Evolutionary conservation across 2,329 filamentous ascomycete genomes (phyloP).

Genomic region (Alternaria tenuissima): DNA sequence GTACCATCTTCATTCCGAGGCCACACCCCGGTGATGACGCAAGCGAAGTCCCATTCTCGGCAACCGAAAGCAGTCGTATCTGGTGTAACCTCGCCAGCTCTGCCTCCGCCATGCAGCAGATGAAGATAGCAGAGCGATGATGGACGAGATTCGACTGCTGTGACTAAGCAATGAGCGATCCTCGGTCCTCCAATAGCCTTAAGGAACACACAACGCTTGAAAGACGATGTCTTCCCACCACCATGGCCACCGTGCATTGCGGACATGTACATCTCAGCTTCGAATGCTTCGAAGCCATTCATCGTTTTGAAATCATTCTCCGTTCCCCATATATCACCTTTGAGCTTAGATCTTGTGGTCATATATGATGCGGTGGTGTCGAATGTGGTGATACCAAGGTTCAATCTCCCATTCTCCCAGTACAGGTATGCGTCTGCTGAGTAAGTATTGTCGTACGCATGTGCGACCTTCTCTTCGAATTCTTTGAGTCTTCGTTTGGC

Average conservation of each 20-base stretch:
- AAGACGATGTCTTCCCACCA: conserved; percentile 67
- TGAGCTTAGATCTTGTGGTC: background rate
- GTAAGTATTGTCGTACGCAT: conserved; percentile 51
- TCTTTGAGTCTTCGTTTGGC: conserved; percentile 49
- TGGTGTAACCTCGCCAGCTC: conserved; percentile 54
- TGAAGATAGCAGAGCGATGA: conserved; percentile 68
- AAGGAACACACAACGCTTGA: conserved; percentile 71
- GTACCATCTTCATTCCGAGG: conserved; percentile 61
- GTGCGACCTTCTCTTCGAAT: conserved; percentile 54
- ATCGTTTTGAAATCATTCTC: conserved; percentile 49
- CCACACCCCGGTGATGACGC: conserved; percentile 71
- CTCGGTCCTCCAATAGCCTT: conserved; percentile 54
- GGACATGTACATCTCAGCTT: conserved; percentile 68
- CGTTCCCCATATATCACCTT: conserved; percentile 36
- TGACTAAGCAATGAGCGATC: conserved; percentile 52
- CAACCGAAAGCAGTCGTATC: conserved; percentile 67
- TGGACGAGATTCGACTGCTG: conserved; percentile 60
- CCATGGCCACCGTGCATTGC: conserved; percentile 67
- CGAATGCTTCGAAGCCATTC: conserved; percentile 63
- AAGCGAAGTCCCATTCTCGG: conserved; percentile 71
- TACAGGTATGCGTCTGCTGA: conserved; percentile 68
- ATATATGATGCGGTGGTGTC: conserved; percentile 40
- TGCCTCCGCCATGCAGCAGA: conserved; percentile 68
- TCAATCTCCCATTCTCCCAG: conserved; percentile 55
- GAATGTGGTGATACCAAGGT: conserved; percentile 62